Evolutionary conservation across 768 basidiomycete species (phyloP).

Genomic region (Collybia mongolica): DNA sequence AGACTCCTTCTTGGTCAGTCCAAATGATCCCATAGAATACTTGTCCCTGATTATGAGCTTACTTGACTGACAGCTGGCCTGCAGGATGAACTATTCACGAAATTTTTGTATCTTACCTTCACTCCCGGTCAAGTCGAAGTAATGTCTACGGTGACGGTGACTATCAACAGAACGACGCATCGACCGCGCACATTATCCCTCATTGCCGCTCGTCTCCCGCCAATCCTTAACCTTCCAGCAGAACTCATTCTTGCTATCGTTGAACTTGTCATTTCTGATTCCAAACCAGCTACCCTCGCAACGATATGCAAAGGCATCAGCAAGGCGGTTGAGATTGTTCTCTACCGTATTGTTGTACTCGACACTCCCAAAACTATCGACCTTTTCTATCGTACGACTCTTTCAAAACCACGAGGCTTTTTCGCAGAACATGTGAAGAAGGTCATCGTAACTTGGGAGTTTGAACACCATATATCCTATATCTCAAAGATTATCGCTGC

Average conservation of each 20-base stretch:
- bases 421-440: conserved; percentile 31
- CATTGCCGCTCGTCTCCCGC: conserved; percentile 15
- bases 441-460: conserved; percentile 29
- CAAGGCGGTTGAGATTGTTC: conserved; percentile 28
- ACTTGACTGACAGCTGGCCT: no score
- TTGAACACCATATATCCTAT: conserved; percentile 8
- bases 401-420: conserved; percentile 23
- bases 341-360: conserved; percentile 40
- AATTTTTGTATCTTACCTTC: no score
- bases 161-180: neutral
- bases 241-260: conserved; percentile 37
- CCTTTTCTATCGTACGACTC: conserved; percentile 35
- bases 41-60: no score
- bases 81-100: no score
- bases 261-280: conserved; percentile 28
- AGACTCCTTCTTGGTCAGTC: no score
- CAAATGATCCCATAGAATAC: no score
- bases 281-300: conserved; percentile 28
- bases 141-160: neutral
- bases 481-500: conserved; percentile 27
- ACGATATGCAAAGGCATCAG: conserved; percentile 27
- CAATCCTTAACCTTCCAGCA: conserved; percentile 31
- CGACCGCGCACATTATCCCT: conserved; percentile 16
- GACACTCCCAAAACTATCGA: conserved; percentile 23
- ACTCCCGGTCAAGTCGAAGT: no score